A percentile compares a stretch with the other conserved stretches of the same genome.
Evolutionary conservation across 2,329 filamentous ascomycete genomes (phyloP).

Genomic region (Colletotrichum phormii): DNA sequence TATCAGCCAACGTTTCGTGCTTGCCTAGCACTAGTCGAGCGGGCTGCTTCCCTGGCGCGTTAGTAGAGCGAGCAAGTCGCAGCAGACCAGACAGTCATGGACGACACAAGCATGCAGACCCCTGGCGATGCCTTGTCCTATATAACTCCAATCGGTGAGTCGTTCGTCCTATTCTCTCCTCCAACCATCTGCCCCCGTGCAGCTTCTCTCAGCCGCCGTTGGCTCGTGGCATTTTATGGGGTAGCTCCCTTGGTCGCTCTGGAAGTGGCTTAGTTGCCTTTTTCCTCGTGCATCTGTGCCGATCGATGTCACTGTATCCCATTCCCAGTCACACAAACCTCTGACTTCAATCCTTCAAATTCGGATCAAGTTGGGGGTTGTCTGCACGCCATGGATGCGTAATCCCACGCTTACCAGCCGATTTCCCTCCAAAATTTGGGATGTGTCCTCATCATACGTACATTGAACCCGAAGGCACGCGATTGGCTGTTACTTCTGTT

Average conservation of each 20-base stretch:
- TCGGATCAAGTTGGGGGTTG: neutral
- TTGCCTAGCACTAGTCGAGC: conserved; percentile 30
- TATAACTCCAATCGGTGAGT: conserved; percentile 68
- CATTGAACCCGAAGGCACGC: neutral
- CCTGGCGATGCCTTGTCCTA: conserved; percentile 60
- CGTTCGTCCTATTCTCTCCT: conserved; percentile 45
- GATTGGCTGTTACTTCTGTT: neutral
- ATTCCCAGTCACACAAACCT: conserved; percentile 25
- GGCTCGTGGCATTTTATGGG: conserved; percentile 52
- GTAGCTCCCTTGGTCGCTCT: conserved; percentile 36
- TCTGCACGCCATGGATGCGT: conserved; percentile 10
- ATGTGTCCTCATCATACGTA: neutral
- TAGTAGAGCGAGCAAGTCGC: conserved; percentile 33
- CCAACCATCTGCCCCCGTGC: conserved; percentile 64
- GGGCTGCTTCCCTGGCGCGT: conserved; percentile 35
- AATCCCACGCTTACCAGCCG: conserved; percentile 5
- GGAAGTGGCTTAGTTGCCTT: conserved; percentile 31
- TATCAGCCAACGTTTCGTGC: conserved; percentile 28
- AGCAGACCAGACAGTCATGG: conserved; percentile 46
- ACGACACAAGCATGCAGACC: conserved; percentile 56
- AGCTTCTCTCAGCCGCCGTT: conserved; percentile 56
- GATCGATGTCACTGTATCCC: conserved; percentile 38
- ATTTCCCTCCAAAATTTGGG: neutral
- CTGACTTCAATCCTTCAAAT: neutral
- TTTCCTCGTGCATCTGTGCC: conserved; percentile 7